Conservation (phyloP, 805 yeast genomes). For the Candida schatavii region DNA sequence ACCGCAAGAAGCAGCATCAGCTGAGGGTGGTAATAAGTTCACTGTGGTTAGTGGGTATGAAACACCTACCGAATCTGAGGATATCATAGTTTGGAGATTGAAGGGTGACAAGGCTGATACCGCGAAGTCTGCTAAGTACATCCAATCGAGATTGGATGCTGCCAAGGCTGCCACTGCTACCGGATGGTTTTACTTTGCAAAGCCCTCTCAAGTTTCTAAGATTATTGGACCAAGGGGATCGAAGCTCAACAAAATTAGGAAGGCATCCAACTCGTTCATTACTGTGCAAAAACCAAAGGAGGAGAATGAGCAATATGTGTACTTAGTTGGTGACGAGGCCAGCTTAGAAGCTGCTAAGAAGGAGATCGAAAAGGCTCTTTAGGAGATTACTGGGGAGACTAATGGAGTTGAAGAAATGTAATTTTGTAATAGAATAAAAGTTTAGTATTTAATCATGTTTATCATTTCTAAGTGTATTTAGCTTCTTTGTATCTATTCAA, state of each 20-base stretch:
- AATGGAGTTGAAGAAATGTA: too few relatives aligned
- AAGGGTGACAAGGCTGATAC: conserved; percentile 51
- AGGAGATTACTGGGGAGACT: neutral
- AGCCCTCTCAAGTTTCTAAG: conserved; percentile 52
- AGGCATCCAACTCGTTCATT: conserved; percentile 54
- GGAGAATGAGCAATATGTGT: conserved; percentile 50
- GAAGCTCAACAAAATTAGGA: conserved; percentile 60
- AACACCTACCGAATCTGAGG: conserved; percentile 22
- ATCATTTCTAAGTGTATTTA: conserved; percentile 9
- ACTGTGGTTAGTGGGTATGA: conserved; percentile 39
- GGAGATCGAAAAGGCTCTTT: conserved; percentile 12
- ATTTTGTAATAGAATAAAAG: too few relatives aligned
- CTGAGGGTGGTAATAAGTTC: conserved; percentile 38
- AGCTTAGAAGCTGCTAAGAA: conserved; percentile 40
- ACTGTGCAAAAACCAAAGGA: conserved; percentile 61
- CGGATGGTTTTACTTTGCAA: conserved; percentile 63
- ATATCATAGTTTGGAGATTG: conserved; percentile 63
- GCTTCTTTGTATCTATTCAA: conserved; percentile 41
- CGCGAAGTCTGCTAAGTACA: conserved; percentile 48
- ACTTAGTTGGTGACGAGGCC: conserved; percentile 57
- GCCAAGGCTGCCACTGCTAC: conserved; percentile 45
- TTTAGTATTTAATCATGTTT: too few relatives aligned
- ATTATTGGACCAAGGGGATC: conserved; percentile 78
- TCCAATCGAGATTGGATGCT: conserved; percentile 48
- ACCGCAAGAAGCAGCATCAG: conserved; percentile 44